These are phyloP conservation scores for Aspergillus transmontanensis DNA, from an alignment of 2,329 filamentous ascomycete species.

Conservation along the genomic window DNA sequence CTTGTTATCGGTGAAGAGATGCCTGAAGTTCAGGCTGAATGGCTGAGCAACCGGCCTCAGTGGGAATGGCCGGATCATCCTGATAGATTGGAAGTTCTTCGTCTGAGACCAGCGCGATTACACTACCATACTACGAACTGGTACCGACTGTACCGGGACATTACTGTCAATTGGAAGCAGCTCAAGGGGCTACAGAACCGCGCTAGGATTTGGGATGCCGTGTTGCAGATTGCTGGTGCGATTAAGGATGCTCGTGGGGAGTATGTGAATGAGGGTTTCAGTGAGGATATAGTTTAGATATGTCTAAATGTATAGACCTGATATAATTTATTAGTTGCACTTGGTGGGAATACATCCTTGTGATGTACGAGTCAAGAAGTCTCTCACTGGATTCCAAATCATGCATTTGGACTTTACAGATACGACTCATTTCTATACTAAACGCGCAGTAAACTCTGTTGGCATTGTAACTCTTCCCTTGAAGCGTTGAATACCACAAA, in stretches of 20 bases:
- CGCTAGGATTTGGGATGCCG: not conserved
- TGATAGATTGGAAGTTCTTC: not conserved
- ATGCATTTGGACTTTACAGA: not conserved
- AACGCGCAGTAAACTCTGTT: not conserved
- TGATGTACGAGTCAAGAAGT: not conserved
- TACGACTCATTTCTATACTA: too few relatives aligned
- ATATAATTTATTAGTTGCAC: not conserved
- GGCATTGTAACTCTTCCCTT: too few relatives aligned
- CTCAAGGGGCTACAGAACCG: not conserved
- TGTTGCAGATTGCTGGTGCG: not conserved
- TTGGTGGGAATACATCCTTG: not conserved
- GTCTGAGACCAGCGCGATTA: not conserved
- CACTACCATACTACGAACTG: not conserved
- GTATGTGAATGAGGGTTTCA: too few relatives aligned
- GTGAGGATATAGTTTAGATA: not conserved
- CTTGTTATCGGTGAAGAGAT: not conserved
- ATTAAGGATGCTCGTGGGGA: not conserved
- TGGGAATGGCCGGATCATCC: not conserved
- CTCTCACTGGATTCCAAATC: not conserved
- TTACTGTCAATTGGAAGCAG: not conserved
- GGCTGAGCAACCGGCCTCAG: not conserved
- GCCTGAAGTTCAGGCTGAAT: not conserved
- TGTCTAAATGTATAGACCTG: rapidly evolving
- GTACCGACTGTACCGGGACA: not conserved
- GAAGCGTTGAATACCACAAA: too few relatives aligned